Base-by-base conservation (phyloP, 2,329 filamentous ascomycete species). In the Calonectria montana region DNA sequence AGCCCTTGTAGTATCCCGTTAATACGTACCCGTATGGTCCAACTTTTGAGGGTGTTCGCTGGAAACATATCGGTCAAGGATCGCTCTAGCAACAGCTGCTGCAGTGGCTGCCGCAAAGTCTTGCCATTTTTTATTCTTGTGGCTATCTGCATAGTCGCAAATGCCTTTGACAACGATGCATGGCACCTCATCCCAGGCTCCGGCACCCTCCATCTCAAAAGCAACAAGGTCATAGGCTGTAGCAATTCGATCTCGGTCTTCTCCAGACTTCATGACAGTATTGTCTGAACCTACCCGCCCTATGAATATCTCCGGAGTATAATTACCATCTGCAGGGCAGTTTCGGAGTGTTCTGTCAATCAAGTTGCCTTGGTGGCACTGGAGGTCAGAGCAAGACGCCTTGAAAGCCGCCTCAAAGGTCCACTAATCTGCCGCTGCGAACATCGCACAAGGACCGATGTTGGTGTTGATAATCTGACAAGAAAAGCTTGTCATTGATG, bases 191-290 rank as follows among this genome's bases (percentile, higher is more conserved):
- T 65, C 61, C 61, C 61, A 65, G 18, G 39, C 62, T 8, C 67
- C 67, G 9, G 62, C 61, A 10, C 67, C 67, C 53, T 70, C 67
- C 50, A 70, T 70, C 50, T 70, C 50, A n/a, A 70, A 70, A 3
- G 62, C 67, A 35, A 66, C 43, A 7, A 70, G 15, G 29, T 23
- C 35, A 23, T 59, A 6, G 18, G 31, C 13, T 10, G 12, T 35
- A 2, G 67, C 50, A 16, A 70, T n/a, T 18, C 53, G 29, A 41
- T 70, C 62, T 18, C 29, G 27, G 23, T 53, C 31, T 13, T 39
- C 35, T 18, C 29, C 64, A 16, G 81, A 82, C 57, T 84, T 85
- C 70, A 87, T 83, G 1, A 87, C 82, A 2, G 77, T 79, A 73
- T 65, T 39, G 21, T 45, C 62, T 7, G 62, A 65, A 0, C 29